Evolutionary conservation across 2,329 filamentous ascomycete species (phyloP).

Genomic region (Sporothrix brasiliensis): DNA sequence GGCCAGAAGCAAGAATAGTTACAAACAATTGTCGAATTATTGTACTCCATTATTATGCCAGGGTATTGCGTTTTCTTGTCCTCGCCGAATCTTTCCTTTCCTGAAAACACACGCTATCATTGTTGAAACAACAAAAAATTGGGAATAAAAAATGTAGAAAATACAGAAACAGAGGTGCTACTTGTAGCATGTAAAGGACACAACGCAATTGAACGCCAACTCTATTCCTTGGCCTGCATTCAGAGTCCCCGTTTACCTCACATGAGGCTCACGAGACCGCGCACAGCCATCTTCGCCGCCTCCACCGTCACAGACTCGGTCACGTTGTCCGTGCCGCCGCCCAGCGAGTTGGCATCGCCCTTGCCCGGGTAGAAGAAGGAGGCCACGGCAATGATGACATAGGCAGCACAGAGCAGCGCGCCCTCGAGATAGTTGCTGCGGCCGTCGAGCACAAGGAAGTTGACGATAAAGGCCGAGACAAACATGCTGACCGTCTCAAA

Average conservation of each 20-base stretch:
- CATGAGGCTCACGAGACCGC: constrained; percentile 22
- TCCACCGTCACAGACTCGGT: background rate
- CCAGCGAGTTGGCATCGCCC: constrained; percentile 37
- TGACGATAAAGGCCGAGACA: constrained; percentile 70
- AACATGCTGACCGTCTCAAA: constrained; percentile 77
- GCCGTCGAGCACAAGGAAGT: constrained; percentile 74
- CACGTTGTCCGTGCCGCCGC: constrained; percentile 32
- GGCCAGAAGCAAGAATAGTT: too few relatives aligned
- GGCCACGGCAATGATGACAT: constrained; percentile 41
- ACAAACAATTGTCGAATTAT: background rate
- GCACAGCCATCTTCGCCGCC: constrained; percentile 21
- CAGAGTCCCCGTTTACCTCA: background rate
- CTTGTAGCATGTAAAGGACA: background rate
- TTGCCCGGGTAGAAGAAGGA: constrained; percentile 38
- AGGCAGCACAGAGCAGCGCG: constrained; percentile 40
- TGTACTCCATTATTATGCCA: background rate
- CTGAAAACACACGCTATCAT: background rate
- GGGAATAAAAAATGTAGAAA: constrained; percentile 3
- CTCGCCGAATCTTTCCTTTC: background rate
- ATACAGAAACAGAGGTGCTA: background rate
- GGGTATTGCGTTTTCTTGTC: constrained; percentile 9
- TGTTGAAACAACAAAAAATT: background rate
- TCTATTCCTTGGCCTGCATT: background rate
- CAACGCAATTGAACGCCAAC: background rate
- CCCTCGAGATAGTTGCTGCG: constrained; percentile 65